Percentiles rank a stretch among this genome's conserved stretches.
Evolutionary conservation across 306 rosid species (phyloP).

Genomic region (Senna tora): DNA sequence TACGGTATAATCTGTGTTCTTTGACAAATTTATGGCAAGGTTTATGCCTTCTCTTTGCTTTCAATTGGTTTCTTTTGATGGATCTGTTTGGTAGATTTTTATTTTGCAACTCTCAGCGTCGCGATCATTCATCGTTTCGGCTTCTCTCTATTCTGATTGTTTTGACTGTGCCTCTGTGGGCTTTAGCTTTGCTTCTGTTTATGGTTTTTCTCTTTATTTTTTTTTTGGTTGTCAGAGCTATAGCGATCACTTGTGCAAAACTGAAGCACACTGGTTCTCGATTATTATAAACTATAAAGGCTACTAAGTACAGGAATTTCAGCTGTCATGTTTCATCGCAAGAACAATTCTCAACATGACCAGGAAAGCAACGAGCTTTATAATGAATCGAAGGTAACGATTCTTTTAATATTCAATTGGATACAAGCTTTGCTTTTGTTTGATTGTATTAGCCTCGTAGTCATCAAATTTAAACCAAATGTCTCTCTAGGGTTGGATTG

Average conservation of each 20-base stretch:
- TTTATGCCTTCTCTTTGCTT: slow-evolving; percentile 10
- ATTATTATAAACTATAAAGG: background rate
- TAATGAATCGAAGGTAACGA: slow-evolving; percentile 46
- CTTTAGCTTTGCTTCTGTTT: background rate
- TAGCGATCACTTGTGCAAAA: slow-evolving; percentile 32
- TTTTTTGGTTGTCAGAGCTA: background rate
- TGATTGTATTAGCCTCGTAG: slow-evolving; percentile 14
- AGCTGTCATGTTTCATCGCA: slow-evolving; percentile 45
- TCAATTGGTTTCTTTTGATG: background rate
- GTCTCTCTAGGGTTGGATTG: background rate
- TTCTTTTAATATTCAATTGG: background rate
- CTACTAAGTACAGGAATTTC: slow-evolving; percentile 29
- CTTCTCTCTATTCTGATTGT: background rate
- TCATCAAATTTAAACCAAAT: background rate
- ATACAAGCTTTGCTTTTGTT: slow-evolving; percentile 3
- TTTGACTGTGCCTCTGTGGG: background rate
- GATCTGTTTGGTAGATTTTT: slow-evolving; percentile 34
- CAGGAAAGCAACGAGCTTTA: slow-evolving; percentile 37
- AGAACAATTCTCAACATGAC: slow-evolving; percentile 43
- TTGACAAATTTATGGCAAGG: background rate
- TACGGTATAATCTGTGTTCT: slow-evolving; percentile 6
- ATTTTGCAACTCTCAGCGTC: background rate
- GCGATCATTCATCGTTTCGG: slow-evolving; percentile 21
- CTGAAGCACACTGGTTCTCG: slow-evolving; percentile 3
- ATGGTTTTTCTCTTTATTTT: background rate